Percentiles rank a stretch among this genome's conserved stretches.
Conservation (phyloP, 2,329 filamentous ascomycete species). For the Orbilia ellipsospora region DNA sequence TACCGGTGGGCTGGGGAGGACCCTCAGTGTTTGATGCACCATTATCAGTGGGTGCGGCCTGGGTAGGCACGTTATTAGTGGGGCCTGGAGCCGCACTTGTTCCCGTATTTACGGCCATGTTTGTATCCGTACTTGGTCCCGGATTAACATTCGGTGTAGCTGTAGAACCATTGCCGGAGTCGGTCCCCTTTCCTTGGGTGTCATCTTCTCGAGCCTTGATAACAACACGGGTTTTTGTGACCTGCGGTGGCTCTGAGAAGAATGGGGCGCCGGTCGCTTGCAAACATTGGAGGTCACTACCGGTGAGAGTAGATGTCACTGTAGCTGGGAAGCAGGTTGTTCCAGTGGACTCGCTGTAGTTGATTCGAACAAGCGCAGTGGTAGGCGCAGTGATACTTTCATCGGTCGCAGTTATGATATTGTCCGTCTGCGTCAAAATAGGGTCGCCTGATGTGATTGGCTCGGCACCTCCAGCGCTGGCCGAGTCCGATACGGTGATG, state of each 20-base stretch:
- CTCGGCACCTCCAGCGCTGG: slow-evolving; percentile 14
- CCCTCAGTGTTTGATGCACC: slow-evolving; percentile 22
- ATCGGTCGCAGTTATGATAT: slow-evolving; percentile 33
- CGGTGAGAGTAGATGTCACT: slow-evolving; percentile 26
- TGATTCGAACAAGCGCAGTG: slow-evolving; percentile 22
- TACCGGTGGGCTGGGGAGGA: slow-evolving; percentile 40
- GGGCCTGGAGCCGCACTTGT: slow-evolving; percentile 5
- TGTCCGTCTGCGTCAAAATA: slow-evolving; percentile 35
- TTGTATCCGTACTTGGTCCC: neutral
- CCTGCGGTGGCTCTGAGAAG: slow-evolving; percentile 12
- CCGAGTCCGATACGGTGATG: slow-evolving; percentile 26
- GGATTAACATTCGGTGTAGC: slow-evolving; percentile 4
- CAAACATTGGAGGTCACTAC: slow-evolving; percentile 15
- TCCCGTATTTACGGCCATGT: slow-evolving; percentile 3
- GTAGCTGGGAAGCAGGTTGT: slow-evolving; percentile 32
- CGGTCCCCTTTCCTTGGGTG: slow-evolving; percentile 37
- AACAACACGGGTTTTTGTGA: slow-evolving; percentile 47
- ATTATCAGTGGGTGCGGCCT: slow-evolving; percentile 16
- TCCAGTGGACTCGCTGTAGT: slow-evolving; percentile 18
- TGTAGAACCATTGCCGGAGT: slow-evolving; percentile 8
- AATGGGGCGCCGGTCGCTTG: neutral
- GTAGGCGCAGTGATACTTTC: slow-evolving; percentile 3
- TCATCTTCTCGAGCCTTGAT: slow-evolving; percentile 46
- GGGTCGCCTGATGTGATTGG: slow-evolving; percentile 50
- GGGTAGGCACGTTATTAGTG: neutral